phyloP scores from a whole-genome alignment of 352 stramenopile genomes.

The Phytopythium helicoides region DNA sequence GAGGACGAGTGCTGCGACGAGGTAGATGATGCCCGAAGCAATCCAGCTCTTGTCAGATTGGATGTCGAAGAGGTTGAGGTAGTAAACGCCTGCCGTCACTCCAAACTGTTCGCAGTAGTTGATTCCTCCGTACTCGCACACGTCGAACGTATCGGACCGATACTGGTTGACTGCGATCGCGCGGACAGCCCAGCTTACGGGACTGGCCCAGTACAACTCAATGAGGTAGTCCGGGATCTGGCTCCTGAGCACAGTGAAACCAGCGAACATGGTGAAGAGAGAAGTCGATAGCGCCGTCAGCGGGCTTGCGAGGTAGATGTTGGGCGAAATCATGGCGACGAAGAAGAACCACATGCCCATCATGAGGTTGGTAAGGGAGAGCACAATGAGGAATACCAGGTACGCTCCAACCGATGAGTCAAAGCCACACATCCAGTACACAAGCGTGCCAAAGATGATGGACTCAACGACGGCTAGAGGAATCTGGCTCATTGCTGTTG shows the following conservation, averaged over 20 bases:
- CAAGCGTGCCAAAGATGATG: slow-evolving; percentile 72
- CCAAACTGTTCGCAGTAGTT: slow-evolving; percentile 30
- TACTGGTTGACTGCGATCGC: slow-evolving; percentile 48
- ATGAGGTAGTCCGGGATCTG: slow-evolving; percentile 46
- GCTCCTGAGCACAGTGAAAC: slow-evolving; percentile 31
- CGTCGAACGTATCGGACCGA: slow-evolving; percentile 22
- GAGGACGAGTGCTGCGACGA: slow-evolving; percentile 30
- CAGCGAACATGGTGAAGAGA: slow-evolving; percentile 46
- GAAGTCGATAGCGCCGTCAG: slow-evolving; percentile 38
- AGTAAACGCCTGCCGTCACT: slow-evolving; percentile 35
- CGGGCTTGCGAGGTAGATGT: slow-evolving; percentile 31
- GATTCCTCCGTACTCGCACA: slow-evolving; percentile 26
- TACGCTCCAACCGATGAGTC: slow-evolving; percentile 18
- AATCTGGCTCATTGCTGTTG: slow-evolving; percentile 24
- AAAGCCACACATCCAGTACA: slow-evolving; percentile 85
- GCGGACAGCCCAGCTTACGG: slow-evolving; percentile 44
- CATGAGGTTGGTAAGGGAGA: slow-evolving; percentile 40
- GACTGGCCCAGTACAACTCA: slow-evolving; percentile 65
- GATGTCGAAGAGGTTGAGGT: slow-evolving; percentile 38
- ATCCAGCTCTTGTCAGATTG: slow-evolving; percentile 39
- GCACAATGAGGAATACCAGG: slow-evolving; percentile 36
- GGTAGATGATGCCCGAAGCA: slow-evolving; percentile 34
- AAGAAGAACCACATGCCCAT: slow-evolving; percentile 45
- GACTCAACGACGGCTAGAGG: slow-evolving; percentile 51
- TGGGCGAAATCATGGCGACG: slow-evolving; percentile 28